phyloP scores from a whole-genome alignment of 2,329 filamentous ascomycete species.

The Chaetothyriales sp. region DNA sequence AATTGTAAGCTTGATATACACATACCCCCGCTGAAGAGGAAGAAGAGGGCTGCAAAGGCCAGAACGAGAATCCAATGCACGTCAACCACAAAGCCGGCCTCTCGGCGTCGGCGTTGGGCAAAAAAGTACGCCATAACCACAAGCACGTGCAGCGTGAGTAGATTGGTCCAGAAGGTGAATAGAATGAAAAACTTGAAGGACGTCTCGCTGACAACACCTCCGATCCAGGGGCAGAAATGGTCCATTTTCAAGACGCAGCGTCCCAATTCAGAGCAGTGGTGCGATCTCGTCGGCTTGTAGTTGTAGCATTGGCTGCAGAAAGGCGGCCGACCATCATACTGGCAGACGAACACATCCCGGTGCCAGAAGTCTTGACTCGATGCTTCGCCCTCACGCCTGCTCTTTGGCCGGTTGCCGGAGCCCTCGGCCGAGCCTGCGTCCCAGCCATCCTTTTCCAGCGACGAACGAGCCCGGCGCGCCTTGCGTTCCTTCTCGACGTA shows the following conservation, averaged over 20 bases:
- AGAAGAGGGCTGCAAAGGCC: constrained; percentile 56
- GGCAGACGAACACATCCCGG: constrained; percentile 72
- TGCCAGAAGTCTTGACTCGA: constrained; percentile 25
- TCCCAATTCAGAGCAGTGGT: constrained; percentile 71
- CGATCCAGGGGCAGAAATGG: constrained; percentile 93
- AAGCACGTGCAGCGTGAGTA: constrained; percentile 54
- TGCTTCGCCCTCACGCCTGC: constrained; percentile 4
- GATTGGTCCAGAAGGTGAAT: constrained; percentile 59
- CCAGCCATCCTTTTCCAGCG: constrained; percentile 9
- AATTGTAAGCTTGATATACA: constrained; percentile 56
- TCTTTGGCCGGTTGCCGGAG: constrained; percentile 2
- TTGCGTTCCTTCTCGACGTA: constrained; percentile 18
- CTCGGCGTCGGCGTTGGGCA: constrained; percentile 35
- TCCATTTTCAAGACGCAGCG: constrained; percentile 85
- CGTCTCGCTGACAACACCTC: constrained; percentile 76
- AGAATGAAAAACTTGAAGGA: constrained; percentile 87
- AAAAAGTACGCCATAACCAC: constrained; percentile 52
- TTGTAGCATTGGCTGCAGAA: constrained; percentile 76
- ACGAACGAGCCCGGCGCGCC: constrained; percentile 1
- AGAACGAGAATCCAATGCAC: constrained; percentile 53
- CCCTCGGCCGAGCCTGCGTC: constrained; percentile 7
- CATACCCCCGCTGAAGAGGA: constrained; percentile 71
- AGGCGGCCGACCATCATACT: constrained; percentile 65
- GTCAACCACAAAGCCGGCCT: constrained; percentile 27
- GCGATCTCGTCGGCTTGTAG: constrained; percentile 77